Conservation (phyloP, 495 filamentous ascomycete genomes). For the Xylaria scruposa region DNA sequence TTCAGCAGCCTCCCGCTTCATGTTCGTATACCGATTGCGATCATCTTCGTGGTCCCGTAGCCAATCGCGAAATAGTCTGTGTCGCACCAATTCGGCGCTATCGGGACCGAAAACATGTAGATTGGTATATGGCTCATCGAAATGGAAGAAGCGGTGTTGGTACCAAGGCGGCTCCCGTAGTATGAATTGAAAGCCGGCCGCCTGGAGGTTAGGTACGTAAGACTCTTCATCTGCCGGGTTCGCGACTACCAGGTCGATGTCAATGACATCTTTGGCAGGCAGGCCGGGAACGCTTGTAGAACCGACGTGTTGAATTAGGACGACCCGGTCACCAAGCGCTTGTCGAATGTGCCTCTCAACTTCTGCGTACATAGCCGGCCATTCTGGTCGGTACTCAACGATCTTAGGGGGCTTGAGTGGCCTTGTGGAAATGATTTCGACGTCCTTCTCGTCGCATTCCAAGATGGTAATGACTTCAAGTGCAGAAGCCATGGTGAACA, state of each 20-base stretch:
- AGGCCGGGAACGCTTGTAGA: slow-evolving; percentile 59
- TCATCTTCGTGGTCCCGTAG: slow-evolving; percentile 46
- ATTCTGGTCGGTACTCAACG: slow-evolving; percentile 49
- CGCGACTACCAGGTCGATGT: slow-evolving; percentile 55
- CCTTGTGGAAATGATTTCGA: slow-evolving; percentile 34
- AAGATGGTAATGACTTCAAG: neutral
- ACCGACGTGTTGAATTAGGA: slow-evolving; percentile 50
- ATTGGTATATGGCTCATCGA: slow-evolving; percentile 44
- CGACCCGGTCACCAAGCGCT: slow-evolving; percentile 38
- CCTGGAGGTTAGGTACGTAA: slow-evolving; percentile 53
- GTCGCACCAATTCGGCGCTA: slow-evolving; percentile 48
- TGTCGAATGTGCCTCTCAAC: slow-evolving; percentile 37
- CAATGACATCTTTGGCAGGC: slow-evolving; percentile 56
- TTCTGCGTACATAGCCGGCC: slow-evolving; percentile 47
- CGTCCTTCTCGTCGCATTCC: slow-evolving; percentile 5
- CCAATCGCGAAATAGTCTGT: slow-evolving; percentile 58
- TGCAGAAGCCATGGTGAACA: neutral
- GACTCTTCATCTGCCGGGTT: slow-evolving; percentile 46
- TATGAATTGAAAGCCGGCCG: slow-evolving; percentile 52
- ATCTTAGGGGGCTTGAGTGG: slow-evolving; percentile 42
- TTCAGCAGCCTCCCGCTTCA: slow-evolving; percentile 48
- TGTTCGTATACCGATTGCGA: slow-evolving; percentile 45
- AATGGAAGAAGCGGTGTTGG: slow-evolving; percentile 53
- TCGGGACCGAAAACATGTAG: slow-evolving; percentile 58
- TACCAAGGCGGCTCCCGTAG: slow-evolving; percentile 55